These are phyloP conservation scores for Pyracantha coccinea DNA, from an alignment of 331 rosid genomes.

Conservation along the genomic window DNA sequence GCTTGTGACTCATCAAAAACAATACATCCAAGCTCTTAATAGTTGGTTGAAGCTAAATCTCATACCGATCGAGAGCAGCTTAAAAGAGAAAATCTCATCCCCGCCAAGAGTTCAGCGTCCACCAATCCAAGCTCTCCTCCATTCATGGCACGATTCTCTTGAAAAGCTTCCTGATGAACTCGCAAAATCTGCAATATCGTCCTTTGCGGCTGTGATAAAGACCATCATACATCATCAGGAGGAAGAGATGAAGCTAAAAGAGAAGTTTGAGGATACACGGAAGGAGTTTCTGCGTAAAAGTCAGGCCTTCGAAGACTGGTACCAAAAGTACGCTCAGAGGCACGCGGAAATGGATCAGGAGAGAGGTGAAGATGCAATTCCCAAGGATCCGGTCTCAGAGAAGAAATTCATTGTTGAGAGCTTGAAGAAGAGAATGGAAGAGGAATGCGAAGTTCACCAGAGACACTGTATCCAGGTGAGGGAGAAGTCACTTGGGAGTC, in stretches of 20 bases:
- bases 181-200: constrained; percentile 63
- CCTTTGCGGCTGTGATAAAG: constrained; percentile 69
- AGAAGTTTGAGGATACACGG: constrained; percentile 57
- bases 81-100: constrained; percentile 74
- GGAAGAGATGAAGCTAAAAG: constrained; percentile 83
- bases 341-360: constrained; percentile 40
- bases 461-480: constrained; percentile 61
- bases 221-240: constrained; percentile 61
- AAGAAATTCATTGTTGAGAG: constrained; percentile 58
- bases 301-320: constrained; percentile 70
- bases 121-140: constrained; percentile 66
- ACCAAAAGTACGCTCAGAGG: constrained; percentile 51
- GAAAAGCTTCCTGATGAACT: constrained; percentile 88
- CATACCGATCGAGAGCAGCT: constrained; percentile 72
- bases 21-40: constrained; percentile 59
- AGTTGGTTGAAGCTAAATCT: constrained; percentile 74
- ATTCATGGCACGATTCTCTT: constrained; percentile 57
- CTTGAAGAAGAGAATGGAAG: constrained; percentile 68
- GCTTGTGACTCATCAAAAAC: constrained; percentile 70
- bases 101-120: constrained; percentile 56
- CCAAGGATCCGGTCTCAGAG: constrained; percentile 50
- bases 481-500: constrained; percentile 67
- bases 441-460: constrained; percentile 57
- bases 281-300: constrained; percentile 51
- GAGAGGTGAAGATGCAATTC: constrained; percentile 51